Evolutionary conservation across 495 filamentous ascomycete species (phyloP), one percentile per base, ranked within the genome.

Genomic region (Penicillium robsamsonii): DNA sequence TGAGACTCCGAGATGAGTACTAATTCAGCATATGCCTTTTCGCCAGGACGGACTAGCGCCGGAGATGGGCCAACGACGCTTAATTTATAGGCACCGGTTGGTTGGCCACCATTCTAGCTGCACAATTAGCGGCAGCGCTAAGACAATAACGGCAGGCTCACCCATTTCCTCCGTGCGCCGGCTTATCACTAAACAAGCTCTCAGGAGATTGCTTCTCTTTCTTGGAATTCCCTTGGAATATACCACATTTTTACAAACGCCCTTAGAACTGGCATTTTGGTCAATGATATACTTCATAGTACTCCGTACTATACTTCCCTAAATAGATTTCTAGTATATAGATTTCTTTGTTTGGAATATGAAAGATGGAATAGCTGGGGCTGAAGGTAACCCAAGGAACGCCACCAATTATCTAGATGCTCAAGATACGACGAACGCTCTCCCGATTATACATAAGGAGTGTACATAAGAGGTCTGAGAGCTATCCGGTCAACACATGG

Each of bases 151-250:
- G 59, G 55, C 55, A 13, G 49, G 50, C 35, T 17, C 17, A 47
- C 27, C 42, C 46, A 30, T 18, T 25, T 30, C 47, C 37, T 45
- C 41, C 43, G 20, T 33, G 22, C 42, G 27, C 44, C 44, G 53
- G 64, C 64, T 67, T 67, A 67, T 64, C 64, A 46, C 38, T 42
- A 52, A 52, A 67, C 62, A 67, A 64, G 64, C 64, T 54, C 25
- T 33, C n/a, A 18, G 48, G 38, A 24, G 38, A 45, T 56, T 56
- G 50, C 47, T 46, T 50, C 44, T 37, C 12, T 46, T 18, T 33
- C 38, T 43, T 40, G 47, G 20, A 50, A 11, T 25, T 12, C 25
- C 24, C 9, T 11, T 45, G 33, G 33, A 4, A 15, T 37, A n/a
- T 15, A 2, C 25, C 25, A 27, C 25, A 27, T 5, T 27, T 27